phyloP scores from a whole-genome alignment of 2,329 filamentous ascomycete genomes.

The Alternaria sp. region DNA sequence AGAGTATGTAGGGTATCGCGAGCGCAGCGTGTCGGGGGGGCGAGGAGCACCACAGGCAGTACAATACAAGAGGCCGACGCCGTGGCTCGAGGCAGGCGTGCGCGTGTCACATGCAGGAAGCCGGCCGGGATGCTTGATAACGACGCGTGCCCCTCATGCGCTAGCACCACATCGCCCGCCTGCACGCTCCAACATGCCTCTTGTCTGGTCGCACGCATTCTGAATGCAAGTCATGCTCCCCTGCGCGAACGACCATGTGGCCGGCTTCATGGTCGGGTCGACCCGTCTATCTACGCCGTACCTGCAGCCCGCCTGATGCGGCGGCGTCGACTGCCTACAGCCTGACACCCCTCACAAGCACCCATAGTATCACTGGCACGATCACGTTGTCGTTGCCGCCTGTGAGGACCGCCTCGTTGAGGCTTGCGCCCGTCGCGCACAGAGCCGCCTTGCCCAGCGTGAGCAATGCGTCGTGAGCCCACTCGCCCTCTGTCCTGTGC shows the following conservation, averaged over 20 bases:
- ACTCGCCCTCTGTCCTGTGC: constrained; percentile 51
- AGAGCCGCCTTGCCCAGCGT: constrained; percentile 66
- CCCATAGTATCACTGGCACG: constrained; percentile 91
- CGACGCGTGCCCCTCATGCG: not conserved
- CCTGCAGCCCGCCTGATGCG: constrained; percentile 14
- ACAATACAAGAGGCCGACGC: not conserved
- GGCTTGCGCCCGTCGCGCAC: constrained; percentile 78
- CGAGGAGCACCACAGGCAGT: not conserved
- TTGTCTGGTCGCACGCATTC: not conserved
- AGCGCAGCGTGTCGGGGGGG: not conserved
- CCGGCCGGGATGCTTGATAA: not conserved
- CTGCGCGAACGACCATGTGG: not conserved
- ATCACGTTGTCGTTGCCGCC: constrained; percentile 99
- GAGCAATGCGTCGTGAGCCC: constrained; percentile 31
- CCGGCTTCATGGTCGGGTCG: not conserved
- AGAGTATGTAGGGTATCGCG: not conserved
- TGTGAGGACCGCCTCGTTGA: constrained; percentile 93
- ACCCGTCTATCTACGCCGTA: not conserved
- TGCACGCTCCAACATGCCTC: constrained; percentile 1
- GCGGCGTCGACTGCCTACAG: constrained; percentile 19
- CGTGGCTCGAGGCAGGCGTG: not conserved
- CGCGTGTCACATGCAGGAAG: not conserved
- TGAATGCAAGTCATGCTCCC: constrained; percentile 1
- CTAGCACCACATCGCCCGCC: not conserved
- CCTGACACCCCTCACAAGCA: constrained; percentile 80